Evolutionary conservation across 805 yeast species (phyloP), one percentile per base, ranked within the genome.

Genomic region (Henningerozyma blattae): DNA sequence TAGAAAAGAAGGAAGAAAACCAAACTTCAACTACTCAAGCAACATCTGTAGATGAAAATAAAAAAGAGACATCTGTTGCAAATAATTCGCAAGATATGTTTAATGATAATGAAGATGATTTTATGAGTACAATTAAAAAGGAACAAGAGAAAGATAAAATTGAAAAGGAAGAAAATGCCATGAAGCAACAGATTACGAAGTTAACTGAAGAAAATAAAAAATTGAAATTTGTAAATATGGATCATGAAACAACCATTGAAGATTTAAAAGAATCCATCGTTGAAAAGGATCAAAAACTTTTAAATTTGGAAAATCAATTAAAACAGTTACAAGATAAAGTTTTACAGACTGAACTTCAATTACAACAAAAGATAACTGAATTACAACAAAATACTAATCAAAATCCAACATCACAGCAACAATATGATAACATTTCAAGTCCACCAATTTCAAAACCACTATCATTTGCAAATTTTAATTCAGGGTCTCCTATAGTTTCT

Each of bases 161-260:
- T 6, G 45, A 46, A 17, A 41, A 44, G 5, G 46, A 69, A 3
- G 65, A 65, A 29, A 39, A n/a, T n/a, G n/a, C n/a, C n/a, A n/a
- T n/a, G n/a, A n/a, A n/a, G n/a, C n/a, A n/a, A n/a, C 48, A 19
- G 67, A 67, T 33, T 39, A 65, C 13, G 68, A 62, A 28, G 44
- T 47, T 3, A 10, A 59, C 59, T 17, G 50, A 59, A 17, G 58
- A 56, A 22, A 49, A 51, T 15, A 56, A 56, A 26, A 48, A 45
- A 8, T 43, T 60, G 4, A 58, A 59, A 32, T 55, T 53, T 33
- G 40, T 43, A 15, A 56, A 52, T 28, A 48, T 51, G 46, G 59
- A 52, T n/a, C 52, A 52, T 18, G 60, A 57, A 30, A 44, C 53
- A 10, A 47, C 50, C 0, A 48, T 56, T 19, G 58, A 58, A 34